These are phyloP conservation scores for Sporisorium scitamineum DNA, from an alignment of 1,284 basidiomycete species.

Conservation along the genomic window DNA sequence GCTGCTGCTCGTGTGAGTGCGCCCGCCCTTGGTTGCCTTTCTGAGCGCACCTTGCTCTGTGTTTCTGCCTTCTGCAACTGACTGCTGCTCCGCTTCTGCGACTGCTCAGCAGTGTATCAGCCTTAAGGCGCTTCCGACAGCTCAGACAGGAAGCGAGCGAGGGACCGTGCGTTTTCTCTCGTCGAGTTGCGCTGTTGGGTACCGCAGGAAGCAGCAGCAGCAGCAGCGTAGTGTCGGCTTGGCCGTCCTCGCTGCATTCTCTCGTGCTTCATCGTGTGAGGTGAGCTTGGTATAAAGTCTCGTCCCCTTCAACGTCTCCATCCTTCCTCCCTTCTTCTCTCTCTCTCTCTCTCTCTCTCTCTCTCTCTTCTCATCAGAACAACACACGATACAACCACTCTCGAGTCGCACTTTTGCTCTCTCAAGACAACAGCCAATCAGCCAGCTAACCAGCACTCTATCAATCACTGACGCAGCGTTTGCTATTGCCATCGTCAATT, in stretches of 20 bases:
- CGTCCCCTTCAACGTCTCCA: background rate
- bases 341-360: constrained; percentile 5
- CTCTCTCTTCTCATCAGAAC: constrained; percentile 26
- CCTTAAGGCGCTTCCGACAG: background rate
- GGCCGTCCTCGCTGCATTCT: constrained; percentile 15
- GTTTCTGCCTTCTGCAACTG: background rate
- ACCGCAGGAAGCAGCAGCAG: background rate
- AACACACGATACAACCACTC: constrained; percentile 20
- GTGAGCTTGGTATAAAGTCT: constrained; percentile 30
- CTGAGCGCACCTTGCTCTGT: background rate
- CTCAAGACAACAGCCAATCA: constrained; percentile 19
- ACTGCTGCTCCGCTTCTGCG: background rate
- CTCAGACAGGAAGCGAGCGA: background rate
- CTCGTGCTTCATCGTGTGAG: constrained; percentile 10
- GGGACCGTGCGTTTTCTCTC: constrained; percentile 18
- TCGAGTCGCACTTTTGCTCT: constrained; percentile 31
- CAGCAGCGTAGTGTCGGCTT: constrained; percentile 4
- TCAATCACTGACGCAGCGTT: constrained; percentile 41
- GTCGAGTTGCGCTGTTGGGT: background rate
- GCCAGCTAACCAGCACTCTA: constrained; percentile 30
- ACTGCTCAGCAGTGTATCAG: background rate
- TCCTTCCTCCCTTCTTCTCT: constrained; percentile 17
- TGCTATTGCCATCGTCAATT: constrained; percentile 27
- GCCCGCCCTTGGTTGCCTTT: background rate
- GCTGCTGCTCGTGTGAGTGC: constrained; percentile 7